Conservation (phyloP, 176 grass and related monocot genomes). For the Musa acuminata region DNA sequence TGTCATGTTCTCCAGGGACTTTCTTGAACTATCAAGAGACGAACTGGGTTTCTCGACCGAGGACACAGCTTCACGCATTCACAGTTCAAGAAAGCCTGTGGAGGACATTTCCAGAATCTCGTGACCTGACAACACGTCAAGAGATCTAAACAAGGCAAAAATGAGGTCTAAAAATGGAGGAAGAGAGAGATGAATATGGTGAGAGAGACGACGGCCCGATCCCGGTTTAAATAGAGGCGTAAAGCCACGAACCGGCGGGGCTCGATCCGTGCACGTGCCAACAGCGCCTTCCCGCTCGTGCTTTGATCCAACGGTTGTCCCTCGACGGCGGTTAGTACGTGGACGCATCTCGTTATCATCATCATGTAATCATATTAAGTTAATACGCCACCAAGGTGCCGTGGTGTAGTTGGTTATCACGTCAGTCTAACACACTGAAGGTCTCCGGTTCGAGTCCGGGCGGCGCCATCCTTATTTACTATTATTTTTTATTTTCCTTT, state of each 20-base stretch:
- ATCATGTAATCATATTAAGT: too few species aligned
- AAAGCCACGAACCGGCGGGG: not conserved
- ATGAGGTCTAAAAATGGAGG: not conserved
- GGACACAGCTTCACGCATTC: slow-evolving; percentile 21
- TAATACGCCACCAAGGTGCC: slow-evolving; percentile 16
- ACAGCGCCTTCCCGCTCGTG: not conserved
- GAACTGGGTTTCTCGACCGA: not conserved
- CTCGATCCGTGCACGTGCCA: not conserved
- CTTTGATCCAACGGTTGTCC: not conserved
- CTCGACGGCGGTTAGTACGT: not conserved
- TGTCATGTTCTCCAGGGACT: slow-evolving; percentile 65
- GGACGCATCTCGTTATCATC: too few species aligned
- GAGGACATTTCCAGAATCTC: slow-evolving; percentile 49
- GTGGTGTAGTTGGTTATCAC: slow-evolving; percentile 99
- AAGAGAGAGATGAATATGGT: not conserved
- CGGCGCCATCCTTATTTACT: not conserved
- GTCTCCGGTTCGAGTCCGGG: slow-evolving; percentile 72
- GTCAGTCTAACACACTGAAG: slow-evolving; percentile 99
- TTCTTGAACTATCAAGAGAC: slow-evolving; percentile 75
- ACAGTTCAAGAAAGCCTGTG: slow-evolving; percentile 98
- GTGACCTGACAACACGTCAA: not conserved
- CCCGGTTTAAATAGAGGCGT: slow-evolving; percentile 23
- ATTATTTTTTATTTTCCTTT: too few species aligned
- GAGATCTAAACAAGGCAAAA: not conserved
- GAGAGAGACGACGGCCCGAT: not conserved